These are phyloP conservation scores for Talaromyces funiculosus DNA, from an alignment of 2,329 filamentous ascomycete species.

Conservation along the genomic window DNA sequence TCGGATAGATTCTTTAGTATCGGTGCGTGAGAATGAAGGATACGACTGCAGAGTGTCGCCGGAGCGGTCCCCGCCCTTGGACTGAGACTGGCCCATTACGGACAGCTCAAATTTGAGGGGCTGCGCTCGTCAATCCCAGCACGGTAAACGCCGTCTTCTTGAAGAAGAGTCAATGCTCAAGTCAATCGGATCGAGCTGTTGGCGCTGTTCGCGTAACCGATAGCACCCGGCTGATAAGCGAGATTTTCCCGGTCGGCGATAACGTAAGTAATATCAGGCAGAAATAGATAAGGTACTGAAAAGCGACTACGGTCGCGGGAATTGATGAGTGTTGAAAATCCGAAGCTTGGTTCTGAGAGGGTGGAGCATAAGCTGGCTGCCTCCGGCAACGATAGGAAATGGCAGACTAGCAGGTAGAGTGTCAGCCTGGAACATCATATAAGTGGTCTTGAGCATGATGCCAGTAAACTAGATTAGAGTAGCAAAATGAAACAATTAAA, in stretches of 20 bases:
- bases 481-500: background rate
- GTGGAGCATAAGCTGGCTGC: conserved; percentile 6
- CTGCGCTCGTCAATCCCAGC: conserved; percentile 20
- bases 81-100: conserved; percentile 49
- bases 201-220: conserved; percentile 20
- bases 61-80: conserved; percentile 47
- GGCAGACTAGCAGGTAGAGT: background rate
- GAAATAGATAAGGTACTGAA: conserved; percentile 17
- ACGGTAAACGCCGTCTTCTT: background rate
- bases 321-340: background rate
- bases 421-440: conserved; percentile 2
- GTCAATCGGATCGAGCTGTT: conserved; percentile 8
- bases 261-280: conserved; percentile 26
- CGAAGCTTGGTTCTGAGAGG: conserved; percentile 3
- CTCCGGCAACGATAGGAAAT: conserved; percentile 6
- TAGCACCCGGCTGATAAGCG: conserved; percentile 11
- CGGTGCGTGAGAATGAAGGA: conserved; percentile 84
- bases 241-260: conserved; percentile 20
- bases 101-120: conserved; percentile 23
- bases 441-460: background rate
- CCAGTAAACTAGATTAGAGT: too few species aligned
- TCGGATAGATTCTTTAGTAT: conserved; percentile 86
- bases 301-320: background rate
- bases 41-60: conserved; percentile 70
- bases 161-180: background rate